phyloP scores from a whole-genome alignment of 495 filamentous ascomycete species.

The Penicillium soppii region DNA sequence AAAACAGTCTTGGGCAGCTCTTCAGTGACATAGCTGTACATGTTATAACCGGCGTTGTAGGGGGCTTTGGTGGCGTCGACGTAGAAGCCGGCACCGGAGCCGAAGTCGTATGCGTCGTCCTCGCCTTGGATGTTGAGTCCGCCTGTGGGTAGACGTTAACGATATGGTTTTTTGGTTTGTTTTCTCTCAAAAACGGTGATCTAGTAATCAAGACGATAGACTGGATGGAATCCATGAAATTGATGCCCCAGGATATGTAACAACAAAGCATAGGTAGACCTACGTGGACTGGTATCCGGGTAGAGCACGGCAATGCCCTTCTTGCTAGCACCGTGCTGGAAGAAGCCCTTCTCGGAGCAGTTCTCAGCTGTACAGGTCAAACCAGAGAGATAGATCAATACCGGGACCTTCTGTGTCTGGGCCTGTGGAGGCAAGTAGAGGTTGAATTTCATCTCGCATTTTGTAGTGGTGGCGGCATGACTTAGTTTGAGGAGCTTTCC shows the following conservation, averaged over 20 bases:
- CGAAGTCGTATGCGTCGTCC: conserved; percentile 86
- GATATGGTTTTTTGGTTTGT: background rate
- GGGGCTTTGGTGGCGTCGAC: conserved; percentile 79
- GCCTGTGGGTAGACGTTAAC: conserved; percentile 30
- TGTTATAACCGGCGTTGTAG: conserved; percentile 75
- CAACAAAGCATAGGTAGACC: conserved; percentile 12
- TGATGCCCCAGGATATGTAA: background rate
- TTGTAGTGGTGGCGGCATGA: conserved; percentile 69
- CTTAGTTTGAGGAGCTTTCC: conserved; percentile 92
- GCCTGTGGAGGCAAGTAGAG: conserved; percentile 65
- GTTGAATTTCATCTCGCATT: conserved; percentile 68
- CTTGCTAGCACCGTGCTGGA: conserved; percentile 76
- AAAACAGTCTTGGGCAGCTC: conserved; percentile 82
- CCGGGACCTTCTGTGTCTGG: conserved; percentile 61
- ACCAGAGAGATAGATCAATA: conserved; percentile 93
- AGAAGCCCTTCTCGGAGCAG: conserved; percentile 91
- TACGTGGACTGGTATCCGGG: conserved; percentile 91
- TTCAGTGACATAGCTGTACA: conserved; percentile 85
- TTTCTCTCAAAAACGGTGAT: background rate
- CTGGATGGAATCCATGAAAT: background rate
- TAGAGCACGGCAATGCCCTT: conserved; percentile 86
- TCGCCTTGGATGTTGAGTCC: conserved; percentile 78
- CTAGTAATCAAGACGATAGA: background rate
- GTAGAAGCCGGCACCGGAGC: conserved; percentile 90
- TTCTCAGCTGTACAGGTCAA: conserved; percentile 96